Conservation (phyloP, 345 rosid species). For the Salix exigua region DNA sequence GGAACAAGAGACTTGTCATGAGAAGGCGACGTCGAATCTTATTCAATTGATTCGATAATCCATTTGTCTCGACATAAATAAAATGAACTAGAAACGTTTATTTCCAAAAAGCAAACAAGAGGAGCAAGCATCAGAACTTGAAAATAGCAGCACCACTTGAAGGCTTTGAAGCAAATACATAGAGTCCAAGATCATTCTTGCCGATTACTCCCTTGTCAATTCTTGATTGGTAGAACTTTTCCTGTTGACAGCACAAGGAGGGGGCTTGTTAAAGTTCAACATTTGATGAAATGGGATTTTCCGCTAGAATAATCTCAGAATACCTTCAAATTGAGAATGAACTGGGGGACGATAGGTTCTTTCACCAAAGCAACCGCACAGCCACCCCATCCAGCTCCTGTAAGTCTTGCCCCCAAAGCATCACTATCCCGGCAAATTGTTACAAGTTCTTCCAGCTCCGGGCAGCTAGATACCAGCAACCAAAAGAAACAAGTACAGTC, state of each 20-base stretch:
- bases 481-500: neutral
- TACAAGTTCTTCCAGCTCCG: constrained; percentile 94
- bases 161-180: constrained; percentile 93
- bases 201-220: constrained; percentile 64
- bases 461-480: constrained; percentile 51
- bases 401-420: constrained; percentile 94
- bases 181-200: constrained; percentile 72
- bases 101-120: neutral
- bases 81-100: neutral
- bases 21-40: neutral
- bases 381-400: constrained; percentile 99
- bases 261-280: neutral
- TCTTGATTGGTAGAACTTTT: constrained; percentile 69
- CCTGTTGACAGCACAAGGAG: constrained; percentile 39
- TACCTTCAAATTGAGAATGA: constrained; percentile 83
- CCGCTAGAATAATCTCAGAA: neutral
- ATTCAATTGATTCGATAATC: neutral
- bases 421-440: constrained; percentile 54
- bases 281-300: neutral
- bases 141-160: constrained; percentile 96
- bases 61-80: neutral
- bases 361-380: constrained; percentile 89
- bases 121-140: constrained; percentile 41
- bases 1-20: neutral
- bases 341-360: constrained; percentile 71